Percentiles rank a stretch among this genome's conserved stretches.
phyloP scores from a whole-genome alignment of 129 eudicot genomes.

The Centaurea solstitialis region DNA sequence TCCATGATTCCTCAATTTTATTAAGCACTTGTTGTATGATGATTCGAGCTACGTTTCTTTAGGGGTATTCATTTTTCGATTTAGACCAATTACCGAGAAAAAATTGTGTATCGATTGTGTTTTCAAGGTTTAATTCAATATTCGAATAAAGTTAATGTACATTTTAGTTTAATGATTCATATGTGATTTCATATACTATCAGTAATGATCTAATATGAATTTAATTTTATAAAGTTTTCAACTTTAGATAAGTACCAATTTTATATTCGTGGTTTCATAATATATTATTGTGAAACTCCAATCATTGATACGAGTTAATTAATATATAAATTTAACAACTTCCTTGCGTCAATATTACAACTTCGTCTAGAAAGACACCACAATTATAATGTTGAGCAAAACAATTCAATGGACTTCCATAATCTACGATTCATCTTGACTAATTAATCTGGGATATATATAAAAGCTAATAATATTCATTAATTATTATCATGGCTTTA shows the following conservation, averaged over 20 bases:
- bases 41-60: neutral
- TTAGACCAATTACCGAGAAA: neutral
- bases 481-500: too few species aligned
- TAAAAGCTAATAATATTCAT: too few species aligned
- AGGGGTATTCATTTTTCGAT: neutral
- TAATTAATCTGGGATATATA: too few species aligned
- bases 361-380: neutral
- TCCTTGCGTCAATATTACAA: neutral
- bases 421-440: neutral
- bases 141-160: neutral
- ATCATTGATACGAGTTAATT: neutral
- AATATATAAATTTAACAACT: neutral
- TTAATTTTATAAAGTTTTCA: neutral
- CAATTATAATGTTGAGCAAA: neutral
- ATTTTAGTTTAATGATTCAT: neutral
- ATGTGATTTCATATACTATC: neutral
- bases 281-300: neutral
- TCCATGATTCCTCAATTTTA: neutral
- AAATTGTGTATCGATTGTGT: neutral
- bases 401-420: neutral
- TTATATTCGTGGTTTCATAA: neutral
- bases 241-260: neutral
- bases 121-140: neutral
- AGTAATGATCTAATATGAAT: too few species aligned
- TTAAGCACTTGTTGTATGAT: neutral